A percentile compares a stretch with the other conserved stretches of the same genome.
Conservation (phyloP, 805 yeast genomes). For the Kuraishia piskuri region DNA sequence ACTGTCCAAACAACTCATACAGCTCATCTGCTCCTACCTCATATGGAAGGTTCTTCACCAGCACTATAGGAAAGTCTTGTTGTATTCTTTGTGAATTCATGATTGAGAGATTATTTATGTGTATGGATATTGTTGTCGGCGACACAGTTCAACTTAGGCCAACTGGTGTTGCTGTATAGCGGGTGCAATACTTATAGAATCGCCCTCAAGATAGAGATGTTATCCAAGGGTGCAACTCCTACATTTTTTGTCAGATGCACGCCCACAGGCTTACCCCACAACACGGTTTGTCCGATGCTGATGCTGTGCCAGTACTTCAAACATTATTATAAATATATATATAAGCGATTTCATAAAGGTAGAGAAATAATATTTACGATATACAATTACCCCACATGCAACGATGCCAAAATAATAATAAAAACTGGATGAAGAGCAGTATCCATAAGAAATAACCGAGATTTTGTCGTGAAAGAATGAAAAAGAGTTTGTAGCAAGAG, state of each 20-base stretch:
- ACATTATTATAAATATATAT: neutral
- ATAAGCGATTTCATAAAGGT: neutral
- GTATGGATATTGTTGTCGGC: too few species aligned
- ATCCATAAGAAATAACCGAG: neutral
- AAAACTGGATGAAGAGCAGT: neutral
- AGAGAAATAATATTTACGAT: neutral
- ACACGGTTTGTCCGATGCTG: too few species aligned
- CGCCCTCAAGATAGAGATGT: neutral
- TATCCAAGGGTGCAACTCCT: neutral
- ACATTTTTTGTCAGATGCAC: neutral
- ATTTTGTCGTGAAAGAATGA: neutral
- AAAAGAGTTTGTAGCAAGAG: neutral
- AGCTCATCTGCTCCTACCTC: conserved; percentile 35
- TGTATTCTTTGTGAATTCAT: conserved; percentile 12
- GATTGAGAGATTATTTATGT: neutral
- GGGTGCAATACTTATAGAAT: neutral
- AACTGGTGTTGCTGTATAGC: neutral
- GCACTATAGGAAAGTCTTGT: conserved; percentile 26
- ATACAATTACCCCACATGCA: neutral
- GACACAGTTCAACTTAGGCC: too few species aligned
- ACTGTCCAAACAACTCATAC: conserved; percentile 43
- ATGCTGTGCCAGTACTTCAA: too few species aligned
- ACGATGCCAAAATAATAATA: neutral
- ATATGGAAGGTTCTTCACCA: conserved; percentile 52
- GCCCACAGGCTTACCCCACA: neutral